Percentiles rank a stretch among this genome's conserved stretches.
These are phyloP conservation scores for Capsicum rhomboideum DNA, from an alignment of 257 asterid genomes.

Conservation along the genomic window DNA sequence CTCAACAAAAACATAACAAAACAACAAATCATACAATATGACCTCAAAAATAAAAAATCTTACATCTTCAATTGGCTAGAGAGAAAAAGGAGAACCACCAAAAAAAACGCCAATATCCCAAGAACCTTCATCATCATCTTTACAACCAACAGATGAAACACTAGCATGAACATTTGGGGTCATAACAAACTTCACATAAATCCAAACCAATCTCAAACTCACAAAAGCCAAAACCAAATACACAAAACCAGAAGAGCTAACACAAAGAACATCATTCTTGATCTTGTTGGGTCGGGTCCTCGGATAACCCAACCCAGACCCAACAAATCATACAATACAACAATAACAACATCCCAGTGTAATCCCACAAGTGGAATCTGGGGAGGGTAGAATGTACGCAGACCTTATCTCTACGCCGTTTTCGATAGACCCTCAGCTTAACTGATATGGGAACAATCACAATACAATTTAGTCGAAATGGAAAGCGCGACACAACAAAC, in stretches of 20 bases:
- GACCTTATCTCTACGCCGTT: too few species aligned
- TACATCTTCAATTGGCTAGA: constrained; percentile 86
- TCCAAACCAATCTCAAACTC: constrained; percentile 50
- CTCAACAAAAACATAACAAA: not conserved
- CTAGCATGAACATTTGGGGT: constrained; percentile 52
- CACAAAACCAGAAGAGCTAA: constrained; percentile 27
- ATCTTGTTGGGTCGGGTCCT: not conserved
- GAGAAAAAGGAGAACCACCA: constrained; percentile 91
- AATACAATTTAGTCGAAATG: too few species aligned
- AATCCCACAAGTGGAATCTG: too few species aligned
- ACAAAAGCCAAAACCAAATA: constrained; percentile 50
- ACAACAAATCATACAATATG: not conserved
- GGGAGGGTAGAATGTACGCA: too few species aligned
- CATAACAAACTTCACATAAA: constrained; percentile 53
- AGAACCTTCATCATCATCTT: constrained; percentile 79
- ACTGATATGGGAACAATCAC: too few species aligned
- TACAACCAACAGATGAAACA: constrained; percentile 46
- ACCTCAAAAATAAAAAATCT: constrained; percentile 1
- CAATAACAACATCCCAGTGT: too few species aligned
- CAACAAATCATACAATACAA: too few species aligned
- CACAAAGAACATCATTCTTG: not conserved
- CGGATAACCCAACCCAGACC: not conserved
- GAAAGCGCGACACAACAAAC: too few species aligned
- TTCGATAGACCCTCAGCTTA: too few species aligned
- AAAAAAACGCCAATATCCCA: constrained; percentile 86